Evolutionary conservation across 495 filamentous ascomycete genomes (phyloP).

Genomic region (Pseudomonodictys pantanalensis): DNA sequence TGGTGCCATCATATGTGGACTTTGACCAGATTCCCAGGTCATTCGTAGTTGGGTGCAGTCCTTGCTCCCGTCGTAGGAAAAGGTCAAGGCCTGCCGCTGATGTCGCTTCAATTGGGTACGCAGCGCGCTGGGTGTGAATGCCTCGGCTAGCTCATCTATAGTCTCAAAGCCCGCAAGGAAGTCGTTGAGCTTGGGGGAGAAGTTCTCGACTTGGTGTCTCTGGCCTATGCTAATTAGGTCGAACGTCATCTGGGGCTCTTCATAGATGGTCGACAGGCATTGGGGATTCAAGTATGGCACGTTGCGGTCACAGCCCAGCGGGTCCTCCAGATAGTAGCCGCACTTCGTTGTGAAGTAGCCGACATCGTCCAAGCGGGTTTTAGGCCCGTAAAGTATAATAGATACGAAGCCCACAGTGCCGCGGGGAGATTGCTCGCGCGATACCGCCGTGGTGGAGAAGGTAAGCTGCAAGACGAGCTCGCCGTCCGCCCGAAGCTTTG

Average conservation of each 20-base stretch:
- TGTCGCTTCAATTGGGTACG: slow-evolving; percentile 39
- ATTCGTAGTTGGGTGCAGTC: slow-evolving; percentile 29
- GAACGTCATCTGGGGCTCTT: slow-evolving; percentile 26
- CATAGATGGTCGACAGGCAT: slow-evolving; percentile 37
- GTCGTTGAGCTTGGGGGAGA: not conserved
- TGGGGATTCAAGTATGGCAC: slow-evolving; percentile 48
- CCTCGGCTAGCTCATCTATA: slow-evolving; percentile 23
- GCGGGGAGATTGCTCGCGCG: not conserved
- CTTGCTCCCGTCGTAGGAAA: slow-evolving; percentile 43
- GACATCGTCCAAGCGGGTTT: slow-evolving; percentile 29
- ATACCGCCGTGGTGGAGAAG: not conserved
- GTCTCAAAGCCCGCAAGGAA: slow-evolving; percentile 31
- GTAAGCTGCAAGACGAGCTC: not conserved
- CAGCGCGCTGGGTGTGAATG: slow-evolving; percentile 33
- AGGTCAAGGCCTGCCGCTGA: slow-evolving; percentile 48
- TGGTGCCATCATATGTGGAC: slow-evolving; percentile 30
- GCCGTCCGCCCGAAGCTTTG: not conserved
- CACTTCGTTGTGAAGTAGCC: slow-evolving; percentile 39
- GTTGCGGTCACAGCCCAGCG: slow-evolving; percentile 27
- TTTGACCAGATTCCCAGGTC: slow-evolving; percentile 26
- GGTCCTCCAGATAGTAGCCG: slow-evolving; percentile 46
- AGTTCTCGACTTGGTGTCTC: not conserved
- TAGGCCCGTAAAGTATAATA: not conserved
- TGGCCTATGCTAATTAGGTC: slow-evolving; percentile 4
- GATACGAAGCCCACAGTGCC: not conserved